Conservation (phyloP, 1,284 basidiomycete genomes). For the Amylostereum chailletii region DNA sequence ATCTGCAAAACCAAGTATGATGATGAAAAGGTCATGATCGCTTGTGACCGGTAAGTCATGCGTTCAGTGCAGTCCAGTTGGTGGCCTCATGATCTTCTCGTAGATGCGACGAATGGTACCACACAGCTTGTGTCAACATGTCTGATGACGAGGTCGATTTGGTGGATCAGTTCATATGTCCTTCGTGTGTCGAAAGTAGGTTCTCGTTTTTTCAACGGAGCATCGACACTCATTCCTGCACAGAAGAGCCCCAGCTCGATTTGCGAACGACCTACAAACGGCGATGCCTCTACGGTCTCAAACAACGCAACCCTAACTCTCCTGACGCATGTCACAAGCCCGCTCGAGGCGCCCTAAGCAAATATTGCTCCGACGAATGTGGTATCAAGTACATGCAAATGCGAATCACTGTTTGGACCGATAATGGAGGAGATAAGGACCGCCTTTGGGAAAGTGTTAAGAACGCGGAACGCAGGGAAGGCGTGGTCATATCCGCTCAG, state of each 20-base stretch:
- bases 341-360: constrained; percentile 69
- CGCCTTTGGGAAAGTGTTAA: constrained; percentile 66
- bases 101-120: constrained; percentile 88
- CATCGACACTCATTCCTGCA: constrained; percentile 1
- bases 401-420: constrained; percentile 50
- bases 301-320: constrained; percentile 50
- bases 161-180: constrained; percentile 83
- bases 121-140: constrained; percentile 73
- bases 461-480: constrained; percentile 57
- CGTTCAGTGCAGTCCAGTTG: neutral
- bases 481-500: constrained; percentile 40
- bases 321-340: constrained; percentile 67
- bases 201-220: constrained; percentile 8
- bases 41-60: constrained; percentile 71
- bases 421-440: constrained; percentile 49
- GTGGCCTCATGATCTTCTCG: neutral
- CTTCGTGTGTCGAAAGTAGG: constrained; percentile 65
- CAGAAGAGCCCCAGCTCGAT: constrained; percentile 52
- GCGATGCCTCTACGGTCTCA: constrained; percentile 60
- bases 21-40: constrained; percentile 80
- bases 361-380: constrained; percentile 79
- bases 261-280: constrained; percentile 72
- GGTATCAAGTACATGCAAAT: constrained; percentile 60
- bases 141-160: constrained; percentile 71
- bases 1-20: constrained; percentile 77